These are phyloP conservation scores for Trapa bicornis DNA, from an alignment of 345 rosid species.

Conservation along the genomic window DNA sequence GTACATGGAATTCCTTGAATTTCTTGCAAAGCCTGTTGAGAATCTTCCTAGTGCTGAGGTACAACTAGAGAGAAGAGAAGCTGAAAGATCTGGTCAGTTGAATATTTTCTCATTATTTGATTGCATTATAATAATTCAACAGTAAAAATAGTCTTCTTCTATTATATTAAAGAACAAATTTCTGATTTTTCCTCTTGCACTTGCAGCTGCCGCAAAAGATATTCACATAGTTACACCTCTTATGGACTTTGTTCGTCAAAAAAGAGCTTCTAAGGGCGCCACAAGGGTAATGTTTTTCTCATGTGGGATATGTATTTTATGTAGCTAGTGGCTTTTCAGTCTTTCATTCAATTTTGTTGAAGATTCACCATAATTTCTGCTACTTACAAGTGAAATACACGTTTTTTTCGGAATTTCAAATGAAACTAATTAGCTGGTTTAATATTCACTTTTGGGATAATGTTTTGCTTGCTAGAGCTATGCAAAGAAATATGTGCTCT, in stretches of 20 bases:
- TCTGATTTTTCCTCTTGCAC: not conserved
- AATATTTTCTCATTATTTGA: not conserved
- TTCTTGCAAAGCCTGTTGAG: constrained; percentile 55
- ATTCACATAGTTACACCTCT: constrained; percentile 40
- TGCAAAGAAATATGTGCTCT: not conserved
- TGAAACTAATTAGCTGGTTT: not conserved
- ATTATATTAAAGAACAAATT: not conserved
- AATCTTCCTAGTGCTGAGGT: constrained; percentile 74
- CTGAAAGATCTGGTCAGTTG: constrained; percentile 55
- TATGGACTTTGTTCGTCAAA: constrained; percentile 59
- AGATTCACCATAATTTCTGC: not conserved
- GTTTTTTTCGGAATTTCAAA: not conserved
- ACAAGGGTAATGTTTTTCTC: constrained; percentile 25
- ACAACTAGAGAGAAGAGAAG: constrained; percentile 60
- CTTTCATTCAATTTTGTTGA: not conserved
- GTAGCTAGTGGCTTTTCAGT: not conserved
- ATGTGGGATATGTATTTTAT: not conserved
- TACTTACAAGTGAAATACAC: not conserved
- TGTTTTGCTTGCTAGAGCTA: not conserved
- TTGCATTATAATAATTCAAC: not conserved
- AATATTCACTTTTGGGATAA: not conserved
- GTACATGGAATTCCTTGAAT: constrained; percentile 66
- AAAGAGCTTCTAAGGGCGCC: constrained; percentile 43
- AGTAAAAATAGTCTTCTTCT: not conserved
- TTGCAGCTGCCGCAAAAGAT: constrained; percentile 34